Evolutionary conservation across 1,139 yeast species (phyloP).

Genomic region (Spencermartinsiella ligniputridi): DNA sequence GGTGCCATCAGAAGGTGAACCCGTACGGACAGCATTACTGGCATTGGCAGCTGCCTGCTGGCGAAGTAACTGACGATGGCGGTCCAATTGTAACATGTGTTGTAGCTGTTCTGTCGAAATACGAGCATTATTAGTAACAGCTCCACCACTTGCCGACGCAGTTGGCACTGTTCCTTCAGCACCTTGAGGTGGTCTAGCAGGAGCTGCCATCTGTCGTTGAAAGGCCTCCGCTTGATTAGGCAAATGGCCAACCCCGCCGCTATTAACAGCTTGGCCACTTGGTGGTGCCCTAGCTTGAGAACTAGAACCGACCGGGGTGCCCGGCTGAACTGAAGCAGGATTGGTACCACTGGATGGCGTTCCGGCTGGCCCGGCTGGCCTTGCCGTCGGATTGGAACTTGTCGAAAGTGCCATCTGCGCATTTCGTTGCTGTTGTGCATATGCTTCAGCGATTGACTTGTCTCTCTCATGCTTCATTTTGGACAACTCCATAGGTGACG

Average conservation of each 20-base stretch:
- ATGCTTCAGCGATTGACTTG: slow-evolving; percentile 72
- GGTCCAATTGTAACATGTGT: slow-evolving; percentile 19
- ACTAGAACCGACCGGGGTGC: not conserved
- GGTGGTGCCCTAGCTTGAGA: not conserved
- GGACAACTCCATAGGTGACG: slow-evolving; percentile 81
- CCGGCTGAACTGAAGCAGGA: not conserved
- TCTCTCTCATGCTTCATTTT: slow-evolving; percentile 80
- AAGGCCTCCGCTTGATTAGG: not conserved
- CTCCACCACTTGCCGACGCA: slow-evolving; percentile 1
- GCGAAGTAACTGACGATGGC: slow-evolving; percentile 16
- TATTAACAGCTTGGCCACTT: not conserved
- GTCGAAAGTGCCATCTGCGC: slow-evolving; percentile 31
- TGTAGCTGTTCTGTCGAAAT: slow-evolving; percentile 19
- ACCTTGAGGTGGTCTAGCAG: slow-evolving; percentile 5
- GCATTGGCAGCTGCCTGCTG: slow-evolving; percentile 15
- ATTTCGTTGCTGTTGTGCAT: slow-evolving; percentile 48
- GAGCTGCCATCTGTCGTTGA: not conserved
- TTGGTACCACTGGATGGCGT: not conserved
- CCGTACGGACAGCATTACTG: slow-evolving; percentile 6
- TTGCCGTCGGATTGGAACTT: slow-evolving; percentile 6
- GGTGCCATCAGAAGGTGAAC: not conserved
- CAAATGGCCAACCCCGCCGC: not conserved
- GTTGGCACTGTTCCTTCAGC: slow-evolving; percentile 2
- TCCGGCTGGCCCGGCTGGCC: no score
- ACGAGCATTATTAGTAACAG: slow-evolving; percentile 22